Percentiles rank a stretch among this genome's conserved stretches.
Evolutionary conservation across 2,329 filamentous ascomycete genomes (phyloP).

Genomic region (Nemania sp.): DNA sequence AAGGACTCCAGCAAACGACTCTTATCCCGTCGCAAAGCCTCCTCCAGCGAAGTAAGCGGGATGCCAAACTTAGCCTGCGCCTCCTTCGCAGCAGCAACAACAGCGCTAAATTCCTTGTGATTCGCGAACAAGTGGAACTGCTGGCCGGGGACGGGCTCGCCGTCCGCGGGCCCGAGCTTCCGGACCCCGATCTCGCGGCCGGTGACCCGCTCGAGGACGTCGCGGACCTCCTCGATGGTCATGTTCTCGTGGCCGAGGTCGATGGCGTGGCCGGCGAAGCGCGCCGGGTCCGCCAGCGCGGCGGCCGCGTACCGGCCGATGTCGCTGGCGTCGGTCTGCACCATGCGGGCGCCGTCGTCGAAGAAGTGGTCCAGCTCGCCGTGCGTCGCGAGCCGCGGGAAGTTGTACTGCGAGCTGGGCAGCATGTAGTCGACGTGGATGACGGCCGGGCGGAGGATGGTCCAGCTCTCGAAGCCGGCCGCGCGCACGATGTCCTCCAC

Average conservation of each 20-base stretch:
- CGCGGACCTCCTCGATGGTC: slow-evolving; percentile 38
- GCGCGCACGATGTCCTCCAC: slow-evolving; percentile 43
- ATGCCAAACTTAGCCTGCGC: slow-evolving; percentile 39
- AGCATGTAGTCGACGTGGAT: slow-evolving; percentile 39
- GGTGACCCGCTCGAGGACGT: slow-evolving; percentile 39
- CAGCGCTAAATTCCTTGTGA: slow-evolving; percentile 31
- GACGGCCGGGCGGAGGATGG: slow-evolving; percentile 41
- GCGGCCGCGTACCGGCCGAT: slow-evolving; percentile 42
- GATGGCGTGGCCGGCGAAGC: slow-evolving; percentile 41
- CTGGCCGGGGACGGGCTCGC: slow-evolving; percentile 30
- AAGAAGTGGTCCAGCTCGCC: slow-evolving; percentile 38
- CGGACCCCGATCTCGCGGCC: slow-evolving; percentile 36
- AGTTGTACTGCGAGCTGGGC: slow-evolving; percentile 35
- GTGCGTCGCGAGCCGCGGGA: slow-evolving; percentile 35
- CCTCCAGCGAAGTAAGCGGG: slow-evolving; percentile 37
- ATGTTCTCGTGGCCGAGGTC: slow-evolving; percentile 38
- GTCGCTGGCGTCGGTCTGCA: slow-evolving; percentile 39
- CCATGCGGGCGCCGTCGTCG: slow-evolving; percentile 31
- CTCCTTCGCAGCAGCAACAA: slow-evolving; percentile 20
- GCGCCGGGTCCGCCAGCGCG: slow-evolving; percentile 39
- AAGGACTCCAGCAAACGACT: slow-evolving; percentile 30
- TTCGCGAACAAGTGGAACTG: slow-evolving; percentile 38
- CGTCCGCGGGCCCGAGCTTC: slow-evolving; percentile 33
- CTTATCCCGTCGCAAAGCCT: slow-evolving; percentile 34
- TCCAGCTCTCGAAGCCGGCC: slow-evolving; percentile 40